A percentile compares a stretch with the other conserved stretches of the same genome.
These are phyloP conservation scores for rapeseed (Brassica napus) DNA, from an alignment of 345 rosid genomes.

Conservation along the genomic window Da-Ae NC_063450.1:54701501-54702000, in stretches of 20 bases:
- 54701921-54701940: too few species aligned
- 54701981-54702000: not conserved
- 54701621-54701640: not conserved
- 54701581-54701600: conserved; percentile 34
- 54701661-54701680: too few species aligned
- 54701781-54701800: conserved; percentile 21
- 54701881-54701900: too few species aligned
- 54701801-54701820: not conserved
- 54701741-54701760: not conserved
- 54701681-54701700: not conserved
- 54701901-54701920: too few species aligned
- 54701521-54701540: conserved; percentile 45
- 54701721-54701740: conserved; percentile 27
- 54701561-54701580: not conserved
- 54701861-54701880: conserved; percentile 49
- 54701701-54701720: conserved; percentile 2
- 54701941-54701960: too few species aligned
- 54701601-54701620: conserved; percentile 20
- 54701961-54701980: not conserved
- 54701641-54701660: not conserved
- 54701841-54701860: conserved; percentile 48
- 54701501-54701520: conserved; percentile 52
- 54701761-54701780: not conserved
- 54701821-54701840: conserved; percentile 7
- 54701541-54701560: conserved; percentile 21